Percentiles rank a stretch among this genome's conserved stretches.
These are phyloP conservation scores for Salix udensis DNA, from an alignment of 345 rosid species.

Conservation along the genomic window DNA sequence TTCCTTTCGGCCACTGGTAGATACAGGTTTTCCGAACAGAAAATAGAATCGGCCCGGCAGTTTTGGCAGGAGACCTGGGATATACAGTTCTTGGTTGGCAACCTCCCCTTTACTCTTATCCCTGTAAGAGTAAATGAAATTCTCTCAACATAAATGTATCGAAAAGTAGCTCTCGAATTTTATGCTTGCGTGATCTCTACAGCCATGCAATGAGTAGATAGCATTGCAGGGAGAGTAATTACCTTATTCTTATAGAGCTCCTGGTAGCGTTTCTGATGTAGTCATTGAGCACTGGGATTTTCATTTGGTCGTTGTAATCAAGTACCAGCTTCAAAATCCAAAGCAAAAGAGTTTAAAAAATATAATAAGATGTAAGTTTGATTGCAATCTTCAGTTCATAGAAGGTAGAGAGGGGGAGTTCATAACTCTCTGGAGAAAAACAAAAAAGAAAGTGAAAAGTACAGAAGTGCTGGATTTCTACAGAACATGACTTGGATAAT, in stretches of 20 bases:
- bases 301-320: conserved; percentile 64
- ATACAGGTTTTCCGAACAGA: conserved; percentile 67
- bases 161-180: background rate
- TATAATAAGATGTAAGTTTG: background rate
- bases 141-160: conserved; percentile 7
- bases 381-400: background rate
- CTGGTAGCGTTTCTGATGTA: conserved; percentile 20
- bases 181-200: background rate
- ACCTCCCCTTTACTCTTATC: conserved; percentile 56
- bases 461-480: background rate
- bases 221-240: conserved; percentile 1
- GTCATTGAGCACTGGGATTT: conserved; percentile 49
- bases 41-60: conserved; percentile 65
- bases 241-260: conserved; percentile 42
- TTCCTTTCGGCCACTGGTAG: conserved; percentile 44
- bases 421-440: background rate
- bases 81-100: conserved; percentile 40
- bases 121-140: conserved; percentile 30
- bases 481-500: background rate
- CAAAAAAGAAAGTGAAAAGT: background rate
- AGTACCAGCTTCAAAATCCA: conserved; percentile 53
- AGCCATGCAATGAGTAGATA: background rate
- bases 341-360: background rate
- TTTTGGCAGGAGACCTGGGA: conserved; percentile 64
- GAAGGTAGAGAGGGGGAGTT: background rate